phyloP scores from a whole-genome alignment of 192 early-diverging fungal species.

The Mortierella hygrophila region DNA sequence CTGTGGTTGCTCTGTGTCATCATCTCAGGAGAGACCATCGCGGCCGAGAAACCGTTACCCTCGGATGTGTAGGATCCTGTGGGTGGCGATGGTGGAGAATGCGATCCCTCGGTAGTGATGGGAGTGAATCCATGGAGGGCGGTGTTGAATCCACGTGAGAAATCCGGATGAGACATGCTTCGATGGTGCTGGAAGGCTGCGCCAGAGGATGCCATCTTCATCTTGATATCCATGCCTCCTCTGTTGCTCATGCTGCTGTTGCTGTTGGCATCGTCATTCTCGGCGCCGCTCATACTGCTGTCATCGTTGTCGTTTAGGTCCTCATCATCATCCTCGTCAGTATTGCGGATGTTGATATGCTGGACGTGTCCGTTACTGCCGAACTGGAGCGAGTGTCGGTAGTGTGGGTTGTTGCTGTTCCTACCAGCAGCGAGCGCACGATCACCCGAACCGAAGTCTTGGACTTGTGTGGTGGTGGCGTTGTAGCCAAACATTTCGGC shows the following conservation, averaged over 20 bases:
- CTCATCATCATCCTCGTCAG: conserved; percentile 18
- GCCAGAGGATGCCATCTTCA: not conserved
- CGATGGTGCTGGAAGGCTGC: conserved; percentile 24
- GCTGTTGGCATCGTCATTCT: not conserved
- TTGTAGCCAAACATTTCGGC: not conserved
- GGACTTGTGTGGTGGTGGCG: not conserved
- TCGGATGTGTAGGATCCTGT: conserved; percentile 28
- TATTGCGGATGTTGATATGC: conserved; percentile 42
- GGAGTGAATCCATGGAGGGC: conserved; percentile 34
- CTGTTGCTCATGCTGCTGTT: conserved; percentile 9
- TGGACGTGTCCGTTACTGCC: conserved; percentile 12
- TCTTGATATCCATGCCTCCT: conserved; percentile 43
- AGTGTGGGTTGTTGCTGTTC: not conserved
- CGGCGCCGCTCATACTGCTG: conserved; percentile 35
- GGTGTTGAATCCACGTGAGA: conserved; percentile 30
- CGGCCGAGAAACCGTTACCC: conserved; percentile 15
- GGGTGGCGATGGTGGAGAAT: conserved; percentile 25
- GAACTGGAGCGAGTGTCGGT: conserved; percentile 7
- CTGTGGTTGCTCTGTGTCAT: conserved; percentile 11
- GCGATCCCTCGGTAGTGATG: conserved; percentile 15
- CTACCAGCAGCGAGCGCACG: not conserved
- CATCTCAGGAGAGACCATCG: conserved; percentile 11
- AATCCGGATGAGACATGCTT: conserved; percentile 21
- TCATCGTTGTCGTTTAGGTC: conserved; percentile 6
- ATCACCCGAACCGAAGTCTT: not conserved